Evolutionary conservation across 2,329 filamentous ascomycete genomes (phyloP), one percentile per base, ranked within the genome.

Genomic region (Microsporum canis): DNA sequence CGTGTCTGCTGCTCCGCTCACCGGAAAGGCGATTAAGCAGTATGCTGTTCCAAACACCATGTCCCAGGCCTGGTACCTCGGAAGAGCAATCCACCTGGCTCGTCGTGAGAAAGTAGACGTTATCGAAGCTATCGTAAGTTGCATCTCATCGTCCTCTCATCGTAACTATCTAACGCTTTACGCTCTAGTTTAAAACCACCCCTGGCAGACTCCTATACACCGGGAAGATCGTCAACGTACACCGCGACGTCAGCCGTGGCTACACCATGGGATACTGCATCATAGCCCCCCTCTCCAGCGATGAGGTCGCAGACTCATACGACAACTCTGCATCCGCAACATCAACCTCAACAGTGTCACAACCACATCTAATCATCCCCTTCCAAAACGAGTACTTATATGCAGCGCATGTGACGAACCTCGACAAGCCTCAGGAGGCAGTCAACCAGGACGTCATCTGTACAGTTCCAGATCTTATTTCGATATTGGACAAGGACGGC

Each of bases 151-250:
- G 4, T 17, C 23, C 6, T 36, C 12, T 47, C 23, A 56, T 55
- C 6, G 17, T 34, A 7, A 34, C 12, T 36, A 36, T 38, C 34
- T 34, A 57, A 10, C 57, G 58, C 34, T 47, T 47, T 33, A 3
- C 45, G 5, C 17, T 14, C 49, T 60, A 69, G 68, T 68, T 71
- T 29, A 60, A 73, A 68, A 67, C 65, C 17, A 64, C 61, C 1
- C 65, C 67, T 1, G 75, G 71, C 3, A 68, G 69, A 36, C 70
- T 76, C 1, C 67, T 78, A 5, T 78, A 76, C 67, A 76, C 74
- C 47, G 76, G 76, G 34, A 78, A 78, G 63, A 75, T 78, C 47
- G 69, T 77, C 4, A 75, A 75, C 34, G 75, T 78, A 1, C 71
- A 72, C 39, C 69, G 75, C 23, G 65, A 66, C 57, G 63, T 72